Evolutionary conservation across 1,139 yeast species (phyloP), one percentile per base, ranked within the genome.

Genomic region (Williopsis jadinii): DNA sequence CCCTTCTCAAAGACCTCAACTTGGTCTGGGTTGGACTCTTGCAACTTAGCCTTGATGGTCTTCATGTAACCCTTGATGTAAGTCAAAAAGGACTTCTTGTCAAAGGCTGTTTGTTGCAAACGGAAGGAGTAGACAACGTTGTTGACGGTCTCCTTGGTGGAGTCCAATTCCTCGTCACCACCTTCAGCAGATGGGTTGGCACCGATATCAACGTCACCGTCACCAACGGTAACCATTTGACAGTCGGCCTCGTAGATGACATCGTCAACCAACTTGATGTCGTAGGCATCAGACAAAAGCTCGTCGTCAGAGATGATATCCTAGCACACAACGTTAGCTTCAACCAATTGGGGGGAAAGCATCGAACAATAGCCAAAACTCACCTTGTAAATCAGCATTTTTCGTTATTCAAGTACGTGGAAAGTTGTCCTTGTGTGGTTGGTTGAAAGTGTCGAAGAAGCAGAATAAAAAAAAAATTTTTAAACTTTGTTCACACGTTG

Each of bases 171-270:
- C 38, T 77, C 95, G 41, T 67, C 90, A 61, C 73, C 95, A 54
- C 74, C 97, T 73, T 92, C 99, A 60, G 97, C 97, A 61, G 97
- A 87, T 66, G 99, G 97, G 83, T 94, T 92, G 63, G 95, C 98
- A 74, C 98, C 98, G 69, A 92, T 92, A 69, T 92, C 97, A 60
- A 92, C 80, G 66, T 90, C 90, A 63, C 79, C 96, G 66, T 86
- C 86, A 68, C 77, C 81, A 61, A 90, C 84, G 62, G 73, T 81
- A 71, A 92, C 80, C 92, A 87, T 82, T 63, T 78, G 73, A 74
- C 97, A 87, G 80, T 92, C 87, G 55, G 95, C 98, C 77, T 92
- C 99, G 78, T 77, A 86, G 68, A 90, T 86, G 61, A 77, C 97
- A 54, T 77, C 86, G 62, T 85, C 95, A 55, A 92, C 96, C 67